These are phyloP conservation scores for Prunus mume DNA, from an alignment of 306 rosid genomes.

Conservation along the genomic window DNA sequence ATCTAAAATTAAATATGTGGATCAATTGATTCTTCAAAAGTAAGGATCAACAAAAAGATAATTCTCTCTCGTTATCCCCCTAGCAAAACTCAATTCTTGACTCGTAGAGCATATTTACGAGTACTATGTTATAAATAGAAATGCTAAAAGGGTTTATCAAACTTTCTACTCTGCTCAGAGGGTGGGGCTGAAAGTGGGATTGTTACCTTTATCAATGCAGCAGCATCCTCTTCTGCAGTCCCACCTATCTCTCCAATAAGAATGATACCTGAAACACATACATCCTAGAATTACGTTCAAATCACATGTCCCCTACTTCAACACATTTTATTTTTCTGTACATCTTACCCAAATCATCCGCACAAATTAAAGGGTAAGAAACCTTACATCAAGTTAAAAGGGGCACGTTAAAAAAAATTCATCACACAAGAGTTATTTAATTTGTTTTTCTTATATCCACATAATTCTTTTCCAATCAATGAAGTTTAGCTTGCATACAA, in stretches of 20 bases:
- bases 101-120: not conserved
- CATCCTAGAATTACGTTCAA: conserved; percentile 10
- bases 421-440: not conserved
- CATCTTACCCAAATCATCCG: not conserved
- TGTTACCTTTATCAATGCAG: conserved; percentile 86
- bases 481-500: not conserved
- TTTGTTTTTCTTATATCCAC: not conserved
- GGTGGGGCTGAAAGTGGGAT: not conserved
- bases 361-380: not conserved
- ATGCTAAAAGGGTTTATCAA: not conserved
- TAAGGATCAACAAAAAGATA: not conserved
- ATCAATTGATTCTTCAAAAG: not conserved
- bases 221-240: conserved; percentile 99
- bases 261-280: conserved; percentile 64
- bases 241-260: conserved; percentile 99
- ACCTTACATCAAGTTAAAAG: not conserved
- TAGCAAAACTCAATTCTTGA: not conserved
- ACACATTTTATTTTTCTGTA: not conserved
- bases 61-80: not conserved
- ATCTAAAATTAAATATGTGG: not conserved
- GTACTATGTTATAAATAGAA: not conserved
- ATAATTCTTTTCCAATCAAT: no score
- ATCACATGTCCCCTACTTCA: not conserved
- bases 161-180: not conserved
- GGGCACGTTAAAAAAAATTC: not conserved